Conservation (phyloP, 352 stramenopile genomes). For the Sclerospora graminicola region DNA sequence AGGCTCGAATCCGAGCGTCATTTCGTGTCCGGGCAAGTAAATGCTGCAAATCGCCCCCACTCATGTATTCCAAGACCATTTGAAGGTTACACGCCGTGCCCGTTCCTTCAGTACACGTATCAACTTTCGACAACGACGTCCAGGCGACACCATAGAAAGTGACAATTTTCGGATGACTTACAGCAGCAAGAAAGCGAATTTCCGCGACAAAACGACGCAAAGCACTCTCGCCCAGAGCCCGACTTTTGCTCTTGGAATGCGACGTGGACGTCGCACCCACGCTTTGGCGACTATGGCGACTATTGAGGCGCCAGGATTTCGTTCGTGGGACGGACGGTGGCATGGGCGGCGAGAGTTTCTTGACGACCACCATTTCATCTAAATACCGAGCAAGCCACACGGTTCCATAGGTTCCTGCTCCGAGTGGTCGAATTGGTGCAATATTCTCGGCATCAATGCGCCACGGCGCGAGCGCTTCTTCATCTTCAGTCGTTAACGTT, state of each 20-base stretch:
- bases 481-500: constrained; percentile 24
- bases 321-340: constrained; percentile 16
- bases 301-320: constrained; percentile 22
- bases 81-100: constrained; percentile 35
- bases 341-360: constrained; percentile 33
- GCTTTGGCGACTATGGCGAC: constrained; percentile 13
- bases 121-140: constrained; percentile 12
- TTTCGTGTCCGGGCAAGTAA: constrained; percentile 30
- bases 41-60: constrained; percentile 43
- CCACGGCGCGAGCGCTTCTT: constrained; percentile 42
- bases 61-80: constrained; percentile 70
- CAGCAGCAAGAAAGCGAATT: constrained; percentile 45
- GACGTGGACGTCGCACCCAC: not conserved
- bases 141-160: constrained; percentile 73
- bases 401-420: constrained; percentile 29
- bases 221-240: constrained; percentile 3
- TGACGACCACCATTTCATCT: constrained; percentile 34
- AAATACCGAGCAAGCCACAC: constrained; percentile 46
- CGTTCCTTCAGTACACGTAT: constrained; percentile 1
- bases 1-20: constrained; percentile 20
- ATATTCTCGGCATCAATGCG: constrained; percentile 33
- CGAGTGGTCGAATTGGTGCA: constrained; percentile 24
- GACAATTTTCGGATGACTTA: constrained; percentile 73
- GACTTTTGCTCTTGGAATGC: constrained; percentile 13
- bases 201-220: constrained; percentile 46